phyloP scores from a whole-genome alignment of 768 basidiomycete genomes.

The Postia placenta region DNA sequence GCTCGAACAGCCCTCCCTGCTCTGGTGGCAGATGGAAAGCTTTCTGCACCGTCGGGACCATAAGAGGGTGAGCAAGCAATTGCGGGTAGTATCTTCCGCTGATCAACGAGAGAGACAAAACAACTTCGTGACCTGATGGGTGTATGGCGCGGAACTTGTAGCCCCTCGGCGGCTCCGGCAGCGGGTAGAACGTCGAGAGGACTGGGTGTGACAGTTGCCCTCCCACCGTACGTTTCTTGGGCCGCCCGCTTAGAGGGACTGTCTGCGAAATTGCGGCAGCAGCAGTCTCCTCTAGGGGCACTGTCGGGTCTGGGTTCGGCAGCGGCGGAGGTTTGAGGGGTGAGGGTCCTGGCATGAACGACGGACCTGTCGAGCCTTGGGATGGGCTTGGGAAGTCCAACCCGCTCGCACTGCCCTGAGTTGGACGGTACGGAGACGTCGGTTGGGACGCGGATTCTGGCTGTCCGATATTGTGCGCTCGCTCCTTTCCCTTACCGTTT shows the following conservation, averaged over 20 bases:
- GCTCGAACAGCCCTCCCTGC: slow-evolving; percentile 29
- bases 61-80: slow-evolving; percentile 58
- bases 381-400: background rate
- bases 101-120: slow-evolving; percentile 64
- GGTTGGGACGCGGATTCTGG: background rate
- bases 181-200: slow-evolving; percentile 28
- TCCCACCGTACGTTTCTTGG: slow-evolving; percentile 19
- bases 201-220: slow-evolving; percentile 33
- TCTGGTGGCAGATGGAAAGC: slow-evolving; percentile 30
- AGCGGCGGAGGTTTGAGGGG: slow-evolving; percentile 27
- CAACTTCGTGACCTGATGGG: slow-evolving; percentile 51
- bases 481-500: slow-evolving; percentile 28
- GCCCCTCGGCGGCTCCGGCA: slow-evolving; percentile 62
- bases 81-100: slow-evolving; percentile 79
- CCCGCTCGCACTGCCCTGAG: background rate
- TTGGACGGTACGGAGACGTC: no score
- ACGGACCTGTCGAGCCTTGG: slow-evolving; percentile 10
- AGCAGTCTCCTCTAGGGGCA: slow-evolving; percentile 16
- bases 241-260: background rate
- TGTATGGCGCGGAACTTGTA: slow-evolving; percentile 69
- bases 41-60: slow-evolving; percentile 34
- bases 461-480: slow-evolving; percentile 12
- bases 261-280: slow-evolving; percentile 10
- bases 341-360: slow-evolving; percentile 25
- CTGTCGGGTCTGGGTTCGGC: slow-evolving; percentile 24